These are phyloP conservation scores for Halocafeteria seosinensis DNA, from an alignment of 108 stramenopile genomes.

Conservation along the genomic window DNA sequence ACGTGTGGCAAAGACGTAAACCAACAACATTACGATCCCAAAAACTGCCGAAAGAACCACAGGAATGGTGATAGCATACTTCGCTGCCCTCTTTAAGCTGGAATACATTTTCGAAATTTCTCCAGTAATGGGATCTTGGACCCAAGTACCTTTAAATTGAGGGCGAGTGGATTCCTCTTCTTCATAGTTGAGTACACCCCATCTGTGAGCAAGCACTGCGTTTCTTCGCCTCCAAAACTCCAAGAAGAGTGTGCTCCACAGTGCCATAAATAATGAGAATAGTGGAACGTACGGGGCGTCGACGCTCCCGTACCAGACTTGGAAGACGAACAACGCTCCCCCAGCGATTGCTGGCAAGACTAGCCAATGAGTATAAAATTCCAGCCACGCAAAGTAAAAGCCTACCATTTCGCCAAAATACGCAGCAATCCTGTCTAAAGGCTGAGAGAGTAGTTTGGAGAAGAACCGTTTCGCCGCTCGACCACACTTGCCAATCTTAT, in stretches of 20 bases:
- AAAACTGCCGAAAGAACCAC: slow-evolving; percentile 54
- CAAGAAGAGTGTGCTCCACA: slow-evolving; percentile 77
- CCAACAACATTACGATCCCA: slow-evolving; percentile 24
- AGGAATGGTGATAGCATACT: slow-evolving; percentile 56
- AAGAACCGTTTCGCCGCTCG: not conserved
- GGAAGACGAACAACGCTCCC: slow-evolving; percentile 46
- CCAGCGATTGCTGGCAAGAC: slow-evolving; percentile 50
- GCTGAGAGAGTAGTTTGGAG: slow-evolving; percentile 24
- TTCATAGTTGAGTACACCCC: slow-evolving; percentile 78
- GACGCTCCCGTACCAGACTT: slow-evolving; percentile 15
- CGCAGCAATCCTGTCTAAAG: slow-evolving; percentile 71
- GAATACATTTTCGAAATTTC: slow-evolving; percentile 62
- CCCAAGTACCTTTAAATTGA: slow-evolving; percentile 62
- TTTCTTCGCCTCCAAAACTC: slow-evolving; percentile 67
- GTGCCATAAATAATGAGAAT: slow-evolving; percentile 50
- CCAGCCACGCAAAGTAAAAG: slow-evolving; percentile 93
- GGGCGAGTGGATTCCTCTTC: slow-evolving; percentile 71
- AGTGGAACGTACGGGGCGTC: slow-evolving; percentile 7
- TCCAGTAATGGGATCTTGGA: slow-evolving; percentile 46
- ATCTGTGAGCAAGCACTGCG: slow-evolving; percentile 54
- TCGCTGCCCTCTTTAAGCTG: slow-evolving; percentile 56
- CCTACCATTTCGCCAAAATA: slow-evolving; percentile 91
- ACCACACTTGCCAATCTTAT: not conserved
- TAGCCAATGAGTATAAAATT: slow-evolving; percentile 65
- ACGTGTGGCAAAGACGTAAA: not conserved